Conservation (phyloP, 805 yeast species). For the Candida michaelii region DNA sequence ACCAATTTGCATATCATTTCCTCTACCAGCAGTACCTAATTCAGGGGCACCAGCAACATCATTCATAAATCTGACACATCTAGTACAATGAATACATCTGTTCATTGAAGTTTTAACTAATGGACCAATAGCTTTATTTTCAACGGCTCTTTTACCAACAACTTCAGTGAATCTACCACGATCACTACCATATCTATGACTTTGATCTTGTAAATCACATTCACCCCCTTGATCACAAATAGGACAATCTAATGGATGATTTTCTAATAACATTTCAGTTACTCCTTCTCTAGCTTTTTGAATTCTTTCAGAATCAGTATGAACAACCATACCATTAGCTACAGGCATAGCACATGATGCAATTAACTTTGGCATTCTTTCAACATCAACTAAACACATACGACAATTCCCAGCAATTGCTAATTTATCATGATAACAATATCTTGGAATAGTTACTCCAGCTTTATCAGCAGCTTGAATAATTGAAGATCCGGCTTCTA, state of each 20-base stretch:
- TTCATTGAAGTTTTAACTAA: slow-evolving; percentile 88
- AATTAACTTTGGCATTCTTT: slow-evolving; percentile 83
- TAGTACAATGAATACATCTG: slow-evolving; percentile 88
- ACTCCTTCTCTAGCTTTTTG: slow-evolving; percentile 86
- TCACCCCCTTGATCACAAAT: slow-evolving; percentile 95
- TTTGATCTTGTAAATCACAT: slow-evolving; percentile 88
- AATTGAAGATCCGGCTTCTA: slow-evolving; percentile 84
- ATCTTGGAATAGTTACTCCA: slow-evolving; percentile 83
- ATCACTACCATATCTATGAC: slow-evolving; percentile 79
- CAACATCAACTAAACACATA: slow-evolving; percentile 89
- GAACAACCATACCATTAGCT: slow-evolving; percentile 84
- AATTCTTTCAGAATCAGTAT: slow-evolving; percentile 74
- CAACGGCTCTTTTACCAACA: slow-evolving; percentile 84
- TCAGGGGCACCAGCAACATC: slow-evolving; percentile 94
- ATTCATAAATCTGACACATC: slow-evolving; percentile 87
- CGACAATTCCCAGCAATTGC: slow-evolving; percentile 93
- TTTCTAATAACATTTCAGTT: slow-evolving; percentile 82
- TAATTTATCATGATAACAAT: slow-evolving; percentile 88
- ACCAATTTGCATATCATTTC: slow-evolving; percentile 90
- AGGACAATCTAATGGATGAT: slow-evolving; percentile 91
- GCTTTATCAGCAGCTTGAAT: slow-evolving; percentile 92
- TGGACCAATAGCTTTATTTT: slow-evolving; percentile 89
- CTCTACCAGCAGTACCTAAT: slow-evolving; percentile 85
- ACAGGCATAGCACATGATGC: slow-evolving; percentile 94
- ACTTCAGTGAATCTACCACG: slow-evolving; percentile 83